Percentiles rank a stretch among this genome's conserved stretches.
phyloP scores from a whole-genome alignment of 306 rosid genomes.

The Fragaria nilgerrensis region DNA sequence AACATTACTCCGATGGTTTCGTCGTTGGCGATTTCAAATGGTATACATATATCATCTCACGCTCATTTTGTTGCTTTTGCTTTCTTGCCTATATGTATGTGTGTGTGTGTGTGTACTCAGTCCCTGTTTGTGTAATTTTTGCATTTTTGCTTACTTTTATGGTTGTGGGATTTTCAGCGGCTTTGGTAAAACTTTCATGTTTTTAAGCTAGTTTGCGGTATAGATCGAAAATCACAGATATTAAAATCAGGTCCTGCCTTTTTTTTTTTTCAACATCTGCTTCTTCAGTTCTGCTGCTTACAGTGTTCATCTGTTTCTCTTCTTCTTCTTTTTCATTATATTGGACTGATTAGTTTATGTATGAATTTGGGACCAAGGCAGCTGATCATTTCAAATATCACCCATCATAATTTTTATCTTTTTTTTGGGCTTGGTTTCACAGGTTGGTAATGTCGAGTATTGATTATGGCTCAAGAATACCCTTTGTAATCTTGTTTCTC shows the following conservation, averaged over 20 bases:
- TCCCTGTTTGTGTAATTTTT: no score
- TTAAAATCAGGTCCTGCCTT: neutral
- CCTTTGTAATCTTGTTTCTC: neutral
- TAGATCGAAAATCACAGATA: no score
- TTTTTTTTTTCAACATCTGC: neutral
- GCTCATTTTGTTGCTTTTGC: neutral
- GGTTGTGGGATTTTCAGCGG: no score
- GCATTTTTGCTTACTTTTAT: no score
- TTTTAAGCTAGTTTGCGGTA: no score
- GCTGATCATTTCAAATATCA: no score
- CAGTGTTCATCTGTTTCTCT: no score
- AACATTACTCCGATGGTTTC: slow-evolving; percentile 13
- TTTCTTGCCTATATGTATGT: neutral
- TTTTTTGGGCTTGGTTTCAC: neutral
- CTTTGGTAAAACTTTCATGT: no score
- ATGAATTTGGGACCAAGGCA: neutral
- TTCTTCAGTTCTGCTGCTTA: no score
- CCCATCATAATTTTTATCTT: neutral
- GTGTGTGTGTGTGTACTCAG: no score
- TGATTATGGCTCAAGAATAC: neutral
- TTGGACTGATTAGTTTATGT: neutral
- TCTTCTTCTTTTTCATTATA: no score
- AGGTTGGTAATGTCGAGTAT: neutral
- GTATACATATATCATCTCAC: neutral
- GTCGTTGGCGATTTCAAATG: slow-evolving; percentile 13